Conservation (phyloP, 2,329 filamentous ascomycete genomes). For the Macrophomina pseudophaseolina region DNA sequence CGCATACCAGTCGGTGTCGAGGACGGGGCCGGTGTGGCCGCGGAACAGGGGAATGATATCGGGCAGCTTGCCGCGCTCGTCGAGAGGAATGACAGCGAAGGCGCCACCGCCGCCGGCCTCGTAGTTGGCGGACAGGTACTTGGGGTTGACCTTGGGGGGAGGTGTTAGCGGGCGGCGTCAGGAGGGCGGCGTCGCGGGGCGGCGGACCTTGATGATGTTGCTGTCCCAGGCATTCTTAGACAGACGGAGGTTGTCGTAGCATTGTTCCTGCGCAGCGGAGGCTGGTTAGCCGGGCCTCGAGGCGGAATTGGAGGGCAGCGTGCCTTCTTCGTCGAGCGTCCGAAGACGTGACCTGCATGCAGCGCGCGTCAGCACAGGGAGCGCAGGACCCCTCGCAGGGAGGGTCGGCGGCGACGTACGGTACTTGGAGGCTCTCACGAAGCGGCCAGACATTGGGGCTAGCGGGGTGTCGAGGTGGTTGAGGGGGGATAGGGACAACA, state of each 20-base stretch:
- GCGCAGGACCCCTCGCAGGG: constrained; percentile 30
- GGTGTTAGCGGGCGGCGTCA: constrained; percentile 35
- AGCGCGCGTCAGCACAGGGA: constrained; percentile 34
- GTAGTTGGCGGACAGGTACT: constrained; percentile 98
- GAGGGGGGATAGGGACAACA: constrained; percentile 9
- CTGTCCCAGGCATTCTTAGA: constrained; percentile 99
- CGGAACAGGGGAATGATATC: constrained; percentile 94
- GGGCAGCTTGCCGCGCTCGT: constrained; percentile 87
- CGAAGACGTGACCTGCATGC: constrained; percentile 90
- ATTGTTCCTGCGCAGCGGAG: constrained; percentile 70
- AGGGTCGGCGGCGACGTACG: constrained; percentile 56
- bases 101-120: constrained; percentile 94
- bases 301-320: constrained; percentile 1
- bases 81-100: constrained; percentile 91
- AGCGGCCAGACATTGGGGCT: constrained; percentile 68
- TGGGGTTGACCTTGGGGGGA: constrained; percentile 81
- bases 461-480: neutral
- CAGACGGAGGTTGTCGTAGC: constrained; percentile 97
- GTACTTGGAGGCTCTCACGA: constrained; percentile 76
- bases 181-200: constrained; percentile 32
- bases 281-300: constrained; percentile 28
- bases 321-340: constrained; percentile 87
- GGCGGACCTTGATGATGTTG: constrained; percentile 89
- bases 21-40: constrained; percentile 91
- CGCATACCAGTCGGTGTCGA: constrained; percentile 91